Conservation (phyloP, 306 rosid species). For the Parietaria judaica region DNA sequence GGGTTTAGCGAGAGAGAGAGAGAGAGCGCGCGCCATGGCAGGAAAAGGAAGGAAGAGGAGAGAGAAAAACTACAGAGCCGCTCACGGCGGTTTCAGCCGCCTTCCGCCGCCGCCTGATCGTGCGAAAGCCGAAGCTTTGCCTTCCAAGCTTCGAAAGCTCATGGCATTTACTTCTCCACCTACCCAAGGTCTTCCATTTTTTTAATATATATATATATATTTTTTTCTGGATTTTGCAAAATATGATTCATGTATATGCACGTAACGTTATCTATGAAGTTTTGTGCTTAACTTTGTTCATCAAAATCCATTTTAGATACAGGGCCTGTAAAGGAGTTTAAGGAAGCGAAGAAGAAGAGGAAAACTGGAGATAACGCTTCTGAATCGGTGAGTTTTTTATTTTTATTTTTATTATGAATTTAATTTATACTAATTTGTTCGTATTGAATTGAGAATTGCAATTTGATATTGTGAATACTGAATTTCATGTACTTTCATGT, state of each 20-base stretch:
- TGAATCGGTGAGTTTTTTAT: slow-evolving; percentile 20
- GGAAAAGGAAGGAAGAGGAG: slow-evolving; percentile 66
- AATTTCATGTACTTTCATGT: too few species aligned
- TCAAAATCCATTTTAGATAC: not conserved
- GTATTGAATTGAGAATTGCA: too few species aligned
- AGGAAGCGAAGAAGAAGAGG: slow-evolving; percentile 23
- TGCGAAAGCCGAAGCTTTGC: slow-evolving; percentile 51
- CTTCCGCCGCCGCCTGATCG: slow-evolving; percentile 86
- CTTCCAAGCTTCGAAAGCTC: slow-evolving; percentile 66
- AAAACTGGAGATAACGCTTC: slow-evolving; percentile 16
- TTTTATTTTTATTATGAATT: too few species aligned
- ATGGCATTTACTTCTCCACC: slow-evolving; percentile 42
- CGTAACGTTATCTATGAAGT: too few species aligned
- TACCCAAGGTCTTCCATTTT: slow-evolving; percentile 26
- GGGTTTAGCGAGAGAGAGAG: not conserved
- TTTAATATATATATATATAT: not conserved
- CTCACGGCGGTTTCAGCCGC: slow-evolving; percentile 52
- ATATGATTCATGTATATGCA: too few species aligned
- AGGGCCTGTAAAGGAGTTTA: slow-evolving; percentile 31
- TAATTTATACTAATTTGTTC: too few species aligned
- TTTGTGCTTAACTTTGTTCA: not conserved
- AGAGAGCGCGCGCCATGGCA: slow-evolving; percentile 39
- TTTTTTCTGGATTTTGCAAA: too few species aligned
- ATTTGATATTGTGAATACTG: too few species aligned
- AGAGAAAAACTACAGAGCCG: slow-evolving; percentile 75